These are phyloP conservation scores for Trametopsis cervina DNA, from an alignment of 768 basidiomycete genomes.

Conservation along the genomic window DNA sequence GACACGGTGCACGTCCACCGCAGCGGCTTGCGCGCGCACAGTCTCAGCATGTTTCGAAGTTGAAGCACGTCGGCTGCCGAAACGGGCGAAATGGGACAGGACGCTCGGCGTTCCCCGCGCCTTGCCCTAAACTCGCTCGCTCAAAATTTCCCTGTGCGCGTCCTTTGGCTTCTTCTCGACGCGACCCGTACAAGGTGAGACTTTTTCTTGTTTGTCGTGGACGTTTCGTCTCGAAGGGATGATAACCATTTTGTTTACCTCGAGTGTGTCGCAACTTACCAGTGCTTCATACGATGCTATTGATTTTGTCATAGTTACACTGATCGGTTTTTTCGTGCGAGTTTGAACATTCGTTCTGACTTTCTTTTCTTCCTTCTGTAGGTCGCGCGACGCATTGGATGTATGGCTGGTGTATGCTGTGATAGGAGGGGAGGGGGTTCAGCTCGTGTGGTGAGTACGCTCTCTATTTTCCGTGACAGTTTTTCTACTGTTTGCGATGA, in stretches of 20 bases:
- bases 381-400: too few species aligned
- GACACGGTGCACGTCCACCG: background rate
- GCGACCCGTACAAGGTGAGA: slow-evolving; percentile 15
- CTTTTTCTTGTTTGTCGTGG: background rate
- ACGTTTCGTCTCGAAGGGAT: slow-evolving; percentile 44
- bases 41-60: background rate
- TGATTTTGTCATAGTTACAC: slow-evolving; percentile 87
- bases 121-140: slow-evolving; percentile 12
- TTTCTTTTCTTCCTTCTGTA: too few species aligned
- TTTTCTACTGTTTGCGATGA: slow-evolving; percentile 27
- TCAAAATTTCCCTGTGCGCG: slow-evolving; percentile 9
- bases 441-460: slow-evolving; percentile 9
- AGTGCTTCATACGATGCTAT: slow-evolving; percentile 47
- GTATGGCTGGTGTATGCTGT: too few species aligned
- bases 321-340: slow-evolving; percentile 45
- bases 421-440: too few species aligned
- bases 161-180: background rate
- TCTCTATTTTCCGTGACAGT: background rate
- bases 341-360: slow-evolving; percentile 8
- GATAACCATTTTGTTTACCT: slow-evolving; percentile 38
- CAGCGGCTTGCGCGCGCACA: slow-evolving; percentile 14
- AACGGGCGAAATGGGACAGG: too few species aligned
- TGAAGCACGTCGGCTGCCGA: slow-evolving; percentile 10
- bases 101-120: slow-evolving; percentile 7
- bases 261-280: slow-evolving; percentile 49